Conservation (phyloP, 1,284 basidiomycete species). For the Ceratobasidium sp. region DNA sequence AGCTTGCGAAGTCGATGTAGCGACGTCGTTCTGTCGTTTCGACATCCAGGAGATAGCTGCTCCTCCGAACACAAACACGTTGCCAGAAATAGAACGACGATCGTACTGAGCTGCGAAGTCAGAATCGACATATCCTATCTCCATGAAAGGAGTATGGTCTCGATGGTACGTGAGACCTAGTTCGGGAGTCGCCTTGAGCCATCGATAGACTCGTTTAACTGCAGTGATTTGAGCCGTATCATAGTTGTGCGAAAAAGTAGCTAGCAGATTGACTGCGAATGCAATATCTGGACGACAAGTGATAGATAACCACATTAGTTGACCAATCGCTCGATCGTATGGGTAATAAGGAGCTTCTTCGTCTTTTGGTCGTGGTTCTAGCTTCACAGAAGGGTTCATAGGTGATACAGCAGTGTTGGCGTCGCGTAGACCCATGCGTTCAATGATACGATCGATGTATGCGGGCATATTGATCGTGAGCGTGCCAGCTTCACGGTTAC, state of each 20-base stretch:
- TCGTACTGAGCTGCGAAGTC: slow-evolving; percentile 41
- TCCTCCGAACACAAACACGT: slow-evolving; percentile 48
- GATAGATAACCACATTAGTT: slow-evolving; percentile 53
- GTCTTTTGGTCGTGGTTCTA: neutral
- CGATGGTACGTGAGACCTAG: slow-evolving; percentile 9
- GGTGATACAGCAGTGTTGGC: neutral
- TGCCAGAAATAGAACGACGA: slow-evolving; percentile 53
- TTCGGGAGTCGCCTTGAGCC: slow-evolving; percentile 48
- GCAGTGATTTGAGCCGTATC: slow-evolving; percentile 49
- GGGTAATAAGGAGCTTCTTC: slow-evolving; percentile 4
- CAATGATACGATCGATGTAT: too few species aligned
- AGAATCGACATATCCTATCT: neutral
- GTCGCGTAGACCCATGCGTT: neutral
- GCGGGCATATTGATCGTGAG: neutral
- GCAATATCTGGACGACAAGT: slow-evolving; percentile 54
- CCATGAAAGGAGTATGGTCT: neutral
- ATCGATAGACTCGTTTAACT: slow-evolving; percentile 51
- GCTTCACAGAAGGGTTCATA: neutral
- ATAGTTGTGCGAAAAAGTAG: slow-evolving; percentile 51
- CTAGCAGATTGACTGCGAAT: slow-evolving; percentile 51
- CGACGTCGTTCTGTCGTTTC: slow-evolving; percentile 51
- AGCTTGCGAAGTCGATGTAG: slow-evolving; percentile 53
- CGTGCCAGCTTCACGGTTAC: neutral
- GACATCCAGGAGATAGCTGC: slow-evolving; percentile 53
- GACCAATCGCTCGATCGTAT: slow-evolving; percentile 51